Evolutionary conservation across 140 eudicot species (phyloP), one percentile per base, ranked within the genome.

Genomic region (Ambrosia hybrid): DNA sequence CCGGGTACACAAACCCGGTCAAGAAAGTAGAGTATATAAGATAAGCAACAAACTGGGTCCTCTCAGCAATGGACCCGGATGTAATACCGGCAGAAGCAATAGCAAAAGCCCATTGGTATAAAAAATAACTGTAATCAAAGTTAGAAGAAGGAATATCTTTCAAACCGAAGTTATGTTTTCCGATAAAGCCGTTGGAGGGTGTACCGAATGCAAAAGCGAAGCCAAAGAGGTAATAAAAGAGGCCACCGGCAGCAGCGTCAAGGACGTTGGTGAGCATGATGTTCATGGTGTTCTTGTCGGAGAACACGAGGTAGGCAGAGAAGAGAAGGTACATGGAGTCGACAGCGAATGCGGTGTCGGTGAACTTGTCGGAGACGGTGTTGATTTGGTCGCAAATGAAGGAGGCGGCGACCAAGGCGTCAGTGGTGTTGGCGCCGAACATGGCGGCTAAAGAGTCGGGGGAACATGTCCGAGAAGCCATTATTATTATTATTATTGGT

Each of bases 51-150:
- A 78, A 78, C 65, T 77, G 81, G 0, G 81, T 77, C 11, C 81
- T 14, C 56, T 77, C 81, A 5, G 81, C 81, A 2, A 78, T 78
- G 15, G 82, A 78, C 17, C 82, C 82, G 65, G 73, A 53, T 7
- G 82, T 72, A 36, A 78, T 78, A 1, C 82, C 82, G 46, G 82
- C 82, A 7, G 78, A 78, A 43, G 82, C 82, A 21, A 78, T 78
- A 48, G 82, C 82, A 33, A 72, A 72, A 6, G 76, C 76, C 81
- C 81, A 77, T 6, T 77, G 81, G 39, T 77, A 77, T 1, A 77
- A 1, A 9, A 77, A 77, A 21, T 77, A 69, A 34, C 81, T 70
- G 57, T 77, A 77, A 70, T 77, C 81, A 5, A 77, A 77, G 6
- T 0, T 21, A 9, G 80, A 48, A 0, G 80, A 76, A 2, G 80